These are phyloP conservation scores for Botryotinia calthae DNA, from an alignment of 2,329 filamentous ascomycete species.

Conservation along the genomic window DNA sequence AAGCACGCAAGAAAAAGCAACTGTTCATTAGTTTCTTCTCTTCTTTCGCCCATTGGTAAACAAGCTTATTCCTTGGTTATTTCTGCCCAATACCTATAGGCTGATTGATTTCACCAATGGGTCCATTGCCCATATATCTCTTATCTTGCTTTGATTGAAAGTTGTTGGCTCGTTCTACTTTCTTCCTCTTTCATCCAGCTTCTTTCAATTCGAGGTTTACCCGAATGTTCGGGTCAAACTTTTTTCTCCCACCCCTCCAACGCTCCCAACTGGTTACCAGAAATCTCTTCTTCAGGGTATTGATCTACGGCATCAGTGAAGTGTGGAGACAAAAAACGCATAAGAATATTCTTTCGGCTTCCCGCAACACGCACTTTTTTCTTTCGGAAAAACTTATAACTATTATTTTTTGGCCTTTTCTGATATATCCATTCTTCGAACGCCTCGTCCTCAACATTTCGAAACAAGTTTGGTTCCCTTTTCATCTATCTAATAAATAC, in stretches of 20 bases:
- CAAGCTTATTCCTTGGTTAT: conserved; percentile 28
- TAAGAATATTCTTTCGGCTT: background rate
- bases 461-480: conserved; percentile 14
- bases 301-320: background rate
- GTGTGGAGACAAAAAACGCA: conserved; percentile 14
- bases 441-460: conserved; percentile 3
- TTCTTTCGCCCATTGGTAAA: background rate
- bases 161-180: background rate
- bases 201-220: conserved; percentile 16
- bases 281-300: background rate
- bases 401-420: background rate
- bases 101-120: conserved; percentile 7
- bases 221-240: conserved; percentile 9
- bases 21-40: background rate
- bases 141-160: conserved; percentile 13
- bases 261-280: conserved; percentile 14
- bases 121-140: conserved; percentile 3
- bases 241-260: background rate
- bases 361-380: conserved; percentile 10
- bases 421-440: background rate
- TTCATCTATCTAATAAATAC: background rate
- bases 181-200: background rate
- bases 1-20: conserved; percentile 9
- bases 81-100: conserved; percentile 33
- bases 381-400: conserved; percentile 5